phyloP scores from a whole-genome alignment of 352 stramenopile genomes.

The Pythium rhizo-oryzae region DNA sequence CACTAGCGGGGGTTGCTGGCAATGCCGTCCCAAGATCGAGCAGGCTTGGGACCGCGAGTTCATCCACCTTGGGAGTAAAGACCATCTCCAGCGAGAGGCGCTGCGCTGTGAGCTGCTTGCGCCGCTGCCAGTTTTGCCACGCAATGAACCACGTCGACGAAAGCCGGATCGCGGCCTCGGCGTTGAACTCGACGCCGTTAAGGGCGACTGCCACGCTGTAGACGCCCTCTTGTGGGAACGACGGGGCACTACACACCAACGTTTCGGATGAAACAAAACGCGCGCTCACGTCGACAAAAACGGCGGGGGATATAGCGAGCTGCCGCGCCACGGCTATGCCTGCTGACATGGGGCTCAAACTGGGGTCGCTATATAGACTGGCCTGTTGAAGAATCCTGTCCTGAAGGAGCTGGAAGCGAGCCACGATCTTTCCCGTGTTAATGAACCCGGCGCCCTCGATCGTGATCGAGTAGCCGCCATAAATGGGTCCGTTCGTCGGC shows the following conservation, averaged over 20 bases:
- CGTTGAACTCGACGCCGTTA: constrained; percentile 71
- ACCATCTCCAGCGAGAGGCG: constrained; percentile 5
- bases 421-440: constrained; percentile 56
- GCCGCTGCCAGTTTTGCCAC: constrained; percentile 87
- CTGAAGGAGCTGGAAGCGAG: constrained; percentile 62
- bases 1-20: background rate
- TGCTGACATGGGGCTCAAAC: background rate
- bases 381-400: constrained; percentile 15
- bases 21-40: background rate
- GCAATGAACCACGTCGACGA: constrained; percentile 62
- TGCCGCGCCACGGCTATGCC: background rate
- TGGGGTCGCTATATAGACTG: background rate
- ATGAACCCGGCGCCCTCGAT: constrained; percentile 68
- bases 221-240: constrained; percentile 65
- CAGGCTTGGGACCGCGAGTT: background rate
- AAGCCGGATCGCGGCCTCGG: constrained; percentile 34
- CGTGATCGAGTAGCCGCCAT: constrained; percentile 61
- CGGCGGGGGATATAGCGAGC: constrained; percentile 1
- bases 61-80: background rate
- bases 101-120: constrained; percentile 42
- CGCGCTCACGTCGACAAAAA: constrained; percentile 11
- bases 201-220: constrained; percentile 67
- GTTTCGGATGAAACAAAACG: constrained; percentile 51
- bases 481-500: constrained; percentile 78
- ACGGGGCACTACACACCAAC: constrained; percentile 47